Evolutionary conservation across 2,329 filamentous ascomycete species (phyloP), one percentile per base, ranked within the genome.

Genomic region (Stenocarpella maydis): DNA sequence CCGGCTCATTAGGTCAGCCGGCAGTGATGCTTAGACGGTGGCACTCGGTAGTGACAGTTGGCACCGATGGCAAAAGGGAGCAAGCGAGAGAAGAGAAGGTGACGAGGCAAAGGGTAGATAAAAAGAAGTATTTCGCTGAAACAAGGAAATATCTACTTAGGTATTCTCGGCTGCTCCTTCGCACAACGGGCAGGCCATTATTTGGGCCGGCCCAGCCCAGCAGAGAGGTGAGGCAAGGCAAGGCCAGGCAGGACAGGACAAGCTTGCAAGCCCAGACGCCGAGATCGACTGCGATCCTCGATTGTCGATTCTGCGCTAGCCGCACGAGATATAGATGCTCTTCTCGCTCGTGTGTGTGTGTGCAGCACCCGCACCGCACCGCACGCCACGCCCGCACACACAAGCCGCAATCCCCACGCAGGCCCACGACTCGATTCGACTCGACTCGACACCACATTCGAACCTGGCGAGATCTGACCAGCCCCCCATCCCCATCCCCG

Each of bases 281-380:
- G 41, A 61, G 41, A 61, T 61, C 58, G 58, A 61, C 47, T 61
- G 41, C 58, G 58, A 61, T 47, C 47, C 58, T 61, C 58, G 55
- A 61, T 61, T 61, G 17, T 61, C 43, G 55, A 61, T 47, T 61
- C 41, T 61, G 58, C 58, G 58, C 58, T 61, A 61, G 58, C 58
- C 58, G 24, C 26, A 61, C 58, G 41, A 61, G 58, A 61, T 61
- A 26, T n/a, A n/a, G n/a, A n/a, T n/a, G n/a, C 58, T 61, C 58
- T 31, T 31, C 41, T 47, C 41, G 19, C 41, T 47, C 55, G 55
- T 34, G 41, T 28, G n/a, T 4, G n/a, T n/a, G n/a, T n/a, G n/a
- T n/a, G n/a, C n/a, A n/a, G n/a, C n/a, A n/a, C n/a, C n/a, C n/a
- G n/a, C n/a, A n/a, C n/a, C 8, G 31, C 31, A 31, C 31, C 41